These are phyloP conservation scores for Ophiostoma perfectum DNA, from an alignment of 2,329 filamentous ascomycete genomes.

Conservation along the genomic window DNA sequence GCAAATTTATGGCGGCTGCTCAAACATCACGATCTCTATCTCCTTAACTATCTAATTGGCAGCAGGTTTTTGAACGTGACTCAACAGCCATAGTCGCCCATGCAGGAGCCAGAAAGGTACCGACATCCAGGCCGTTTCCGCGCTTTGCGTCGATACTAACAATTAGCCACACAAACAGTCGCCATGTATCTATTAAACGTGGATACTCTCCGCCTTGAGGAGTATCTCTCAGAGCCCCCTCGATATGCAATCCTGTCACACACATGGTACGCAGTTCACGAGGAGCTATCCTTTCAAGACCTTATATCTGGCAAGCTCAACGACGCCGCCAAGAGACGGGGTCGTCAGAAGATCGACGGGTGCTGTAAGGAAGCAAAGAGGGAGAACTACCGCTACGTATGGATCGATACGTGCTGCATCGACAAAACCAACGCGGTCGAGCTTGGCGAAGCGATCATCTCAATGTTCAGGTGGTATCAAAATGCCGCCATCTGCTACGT, in stretches of 20 bases:
- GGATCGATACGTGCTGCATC: conserved; percentile 28
- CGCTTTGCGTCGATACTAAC: no score
- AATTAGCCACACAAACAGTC: no score
- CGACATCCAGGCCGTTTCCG: no score
- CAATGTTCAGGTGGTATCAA: conserved; percentile 26
- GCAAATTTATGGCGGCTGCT: no score
- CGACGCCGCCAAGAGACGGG: neutral
- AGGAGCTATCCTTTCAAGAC: neutral
- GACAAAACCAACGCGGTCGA: conserved; percentile 25
- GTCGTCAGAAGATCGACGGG: neutral
- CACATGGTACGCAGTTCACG: neutral
- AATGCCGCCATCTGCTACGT: conserved; percentile 22
- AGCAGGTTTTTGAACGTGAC: no score
- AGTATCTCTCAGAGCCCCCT: neutral
- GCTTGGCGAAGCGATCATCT: conserved; percentile 25
- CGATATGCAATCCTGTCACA: neutral
- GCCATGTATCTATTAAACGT: neutral
- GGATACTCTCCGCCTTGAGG: neutral
- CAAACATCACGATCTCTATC: no score
- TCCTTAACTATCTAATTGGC: no score
- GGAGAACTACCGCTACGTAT: conserved; percentile 13
- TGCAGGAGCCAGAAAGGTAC: no score
- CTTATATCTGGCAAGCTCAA: neutral
- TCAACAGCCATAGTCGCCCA: no score
- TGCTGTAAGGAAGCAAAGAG: neutral